Conservation (phyloP, 306 rosid species). For the Gillenia trifoliata region DNA sequence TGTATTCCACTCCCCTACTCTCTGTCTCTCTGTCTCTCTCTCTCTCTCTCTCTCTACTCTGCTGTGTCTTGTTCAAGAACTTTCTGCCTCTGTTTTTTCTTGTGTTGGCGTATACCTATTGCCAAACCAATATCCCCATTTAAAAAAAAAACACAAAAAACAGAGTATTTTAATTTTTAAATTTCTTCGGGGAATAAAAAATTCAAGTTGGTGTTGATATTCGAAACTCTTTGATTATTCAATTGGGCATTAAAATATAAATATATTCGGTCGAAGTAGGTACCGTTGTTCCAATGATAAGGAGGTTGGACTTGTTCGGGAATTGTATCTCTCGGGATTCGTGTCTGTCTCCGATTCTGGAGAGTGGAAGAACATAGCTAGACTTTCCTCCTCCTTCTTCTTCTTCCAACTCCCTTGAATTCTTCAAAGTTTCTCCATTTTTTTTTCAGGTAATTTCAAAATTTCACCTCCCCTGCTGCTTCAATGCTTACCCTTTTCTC, state of each 20-base stretch:
- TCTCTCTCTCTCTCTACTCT: too few relatives aligned
- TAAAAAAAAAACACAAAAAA: too few relatives aligned
- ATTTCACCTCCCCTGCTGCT: conserved; percentile 9
- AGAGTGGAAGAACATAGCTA: conserved; percentile 2
- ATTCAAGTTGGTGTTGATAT: conserved; percentile 47
- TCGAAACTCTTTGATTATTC: conserved; percentile 16
- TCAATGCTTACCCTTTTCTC: neutral
- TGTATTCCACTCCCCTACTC: neutral
- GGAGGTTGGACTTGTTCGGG: conserved; percentile 55
- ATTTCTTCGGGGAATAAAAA: neutral
- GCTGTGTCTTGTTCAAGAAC: conserved; percentile 10
- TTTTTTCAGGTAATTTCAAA: conserved; percentile 12
- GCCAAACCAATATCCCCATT: neutral
- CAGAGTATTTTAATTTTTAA: neutral
- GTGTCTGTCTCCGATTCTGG: conserved; percentile 52
- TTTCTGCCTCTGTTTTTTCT: conserved; percentile 21
- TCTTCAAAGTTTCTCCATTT: neutral
- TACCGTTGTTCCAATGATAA: conserved; percentile 79
- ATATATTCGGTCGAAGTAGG: conserved; percentile 60
- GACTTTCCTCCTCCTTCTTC: conserved; percentile 16
- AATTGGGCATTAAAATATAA: conserved; percentile 18
- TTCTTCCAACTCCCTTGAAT: conserved; percentile 2
- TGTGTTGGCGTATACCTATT: conserved; percentile 25
- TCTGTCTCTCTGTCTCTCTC: too few relatives aligned
- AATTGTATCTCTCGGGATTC: conserved; percentile 53